These are phyloP conservation scores for Candida xiaguanensis DNA, from an alignment of 805 yeast genomes.

Conservation along the genomic window DNA sequence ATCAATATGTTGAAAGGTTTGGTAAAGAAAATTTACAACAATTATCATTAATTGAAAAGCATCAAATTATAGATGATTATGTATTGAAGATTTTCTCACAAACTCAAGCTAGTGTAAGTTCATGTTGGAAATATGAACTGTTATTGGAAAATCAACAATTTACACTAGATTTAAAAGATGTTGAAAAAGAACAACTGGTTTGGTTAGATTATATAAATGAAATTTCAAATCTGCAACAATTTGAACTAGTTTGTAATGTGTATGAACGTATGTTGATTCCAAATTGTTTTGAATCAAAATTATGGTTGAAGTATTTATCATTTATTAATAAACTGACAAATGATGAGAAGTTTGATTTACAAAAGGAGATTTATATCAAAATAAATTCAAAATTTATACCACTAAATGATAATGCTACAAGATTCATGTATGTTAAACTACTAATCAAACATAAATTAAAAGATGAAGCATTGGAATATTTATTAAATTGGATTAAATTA, in stretches of 20 bases:
- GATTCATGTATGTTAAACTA: slow-evolving; percentile 24
- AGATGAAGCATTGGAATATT: slow-evolving; percentile 23
- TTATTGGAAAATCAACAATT: slow-evolving; percentile 56
- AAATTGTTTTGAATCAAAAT: slow-evolving; percentile 49
- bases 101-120: slow-evolving; percentile 51
- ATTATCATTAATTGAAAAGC: slow-evolving; percentile 34
- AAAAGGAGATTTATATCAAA: slow-evolving; percentile 45
- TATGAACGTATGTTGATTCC: slow-evolving; percentile 77
- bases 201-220: slow-evolving; percentile 67
- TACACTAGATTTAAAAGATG: slow-evolving; percentile 33
- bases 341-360: slow-evolving; percentile 22
- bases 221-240: slow-evolving; percentile 37
- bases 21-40: slow-evolving; percentile 19
- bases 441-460: slow-evolving; percentile 16
- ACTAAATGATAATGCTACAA: slow-evolving; percentile 18
- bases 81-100: slow-evolving; percentile 39
- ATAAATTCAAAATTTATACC: slow-evolving; percentile 45
- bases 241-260: slow-evolving; percentile 37
- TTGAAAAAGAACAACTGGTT: slow-evolving; percentile 39
- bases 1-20: slow-evolving; percentile 20
- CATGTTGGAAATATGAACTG: slow-evolving; percentile 72
- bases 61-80: slow-evolving; percentile 41
- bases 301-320: slow-evolving; percentile 68
- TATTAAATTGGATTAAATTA: slow-evolving; percentile 21
- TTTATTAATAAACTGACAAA: slow-evolving; percentile 39